Percentiles rank a stretch among this genome's conserved stretches.
Evolutionary conservation across 345 rosid genomes (phyloP).

Genomic region (Euphorbia peplus): DNA sequence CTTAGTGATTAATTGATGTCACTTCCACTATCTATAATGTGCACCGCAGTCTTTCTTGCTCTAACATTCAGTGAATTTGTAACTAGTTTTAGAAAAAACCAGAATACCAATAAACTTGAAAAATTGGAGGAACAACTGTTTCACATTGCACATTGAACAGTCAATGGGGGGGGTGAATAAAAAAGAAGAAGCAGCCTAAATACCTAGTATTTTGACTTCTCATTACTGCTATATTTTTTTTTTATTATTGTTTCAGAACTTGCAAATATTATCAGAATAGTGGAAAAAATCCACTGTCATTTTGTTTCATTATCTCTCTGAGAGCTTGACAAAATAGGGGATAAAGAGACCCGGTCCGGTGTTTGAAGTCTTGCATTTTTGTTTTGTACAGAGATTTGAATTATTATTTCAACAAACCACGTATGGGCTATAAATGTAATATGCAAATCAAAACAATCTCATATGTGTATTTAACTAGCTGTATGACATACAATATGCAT

Average conservation of each 20-base stretch:
- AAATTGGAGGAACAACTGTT: neutral
- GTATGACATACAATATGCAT: neutral
- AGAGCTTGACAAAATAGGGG: neutral
- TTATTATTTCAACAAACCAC: neutral
- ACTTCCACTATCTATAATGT: constrained; percentile 4
- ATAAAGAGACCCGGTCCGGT: neutral
- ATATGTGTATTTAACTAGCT: neutral
- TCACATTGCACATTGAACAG: neutral
- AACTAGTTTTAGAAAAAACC: neutral
- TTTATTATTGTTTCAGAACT: neutral
- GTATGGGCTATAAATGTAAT: neutral
- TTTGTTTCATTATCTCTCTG: neutral
- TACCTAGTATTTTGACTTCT: neutral
- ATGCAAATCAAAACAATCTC: neutral
- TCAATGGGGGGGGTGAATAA: neutral
- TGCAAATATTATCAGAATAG: neutral
- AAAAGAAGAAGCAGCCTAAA: neutral
- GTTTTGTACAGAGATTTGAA: neutral
- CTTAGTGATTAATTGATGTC: constrained; percentile 7
- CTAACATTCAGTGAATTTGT: neutral
- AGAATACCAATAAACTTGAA: neutral
- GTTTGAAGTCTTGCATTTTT: neutral
- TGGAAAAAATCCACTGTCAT: neutral
- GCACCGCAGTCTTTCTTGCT: neutral
- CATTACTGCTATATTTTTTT: neutral